Base-by-base conservation (phyloP, 345 rosid species). In the Citrus reticulata region DNA sequence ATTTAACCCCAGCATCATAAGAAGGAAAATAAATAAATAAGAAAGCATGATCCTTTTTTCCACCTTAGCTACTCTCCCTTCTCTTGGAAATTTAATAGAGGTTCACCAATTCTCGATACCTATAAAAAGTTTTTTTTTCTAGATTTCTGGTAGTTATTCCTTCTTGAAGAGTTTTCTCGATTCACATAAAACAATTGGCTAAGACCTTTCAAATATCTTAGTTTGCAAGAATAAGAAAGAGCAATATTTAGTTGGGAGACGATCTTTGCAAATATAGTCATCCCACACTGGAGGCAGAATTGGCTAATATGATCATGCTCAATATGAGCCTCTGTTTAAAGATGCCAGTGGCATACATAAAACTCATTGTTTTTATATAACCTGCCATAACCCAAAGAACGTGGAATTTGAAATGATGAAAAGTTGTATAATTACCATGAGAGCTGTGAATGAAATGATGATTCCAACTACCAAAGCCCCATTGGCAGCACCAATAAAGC, bases 401-500 rank as follows among this genome's bases (percentile, higher is more conserved):
- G 17, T 30, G 68, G 40, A 6, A 79, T 57, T 54, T 34, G 42
- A 65, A 39, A 27, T 9, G 46, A 73, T 39, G 14, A 75, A 68
- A 46, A 46, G 39, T 27, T 30, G 46, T 40, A 40, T 32, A 76
- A 74, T 84, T 91, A 95, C 98, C 98, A 90, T 95, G 20, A 95
- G 98, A 63, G 91, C 93, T 77, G 97, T 76, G 84, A 95, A 95
- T 9, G 94, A 90, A 77, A 76, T 54, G 72, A 93, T 81, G 77
- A 95, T 87, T 80, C 93, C 98, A 57, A 90, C 34, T 29, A 93
- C 90, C 49, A 93, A 90, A 86, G 81, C 86, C 76, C 98, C 98
- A 59, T 93, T 95, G 72, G 91, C 85, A 7, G 94, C 92, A 80
- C 98, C 98, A 39, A 95, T 91, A 73, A 93, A 81, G 57, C 99